phyloP scores from a whole-genome alignment of 805 yeast species.

The Ogataea glucozyma region DNA sequence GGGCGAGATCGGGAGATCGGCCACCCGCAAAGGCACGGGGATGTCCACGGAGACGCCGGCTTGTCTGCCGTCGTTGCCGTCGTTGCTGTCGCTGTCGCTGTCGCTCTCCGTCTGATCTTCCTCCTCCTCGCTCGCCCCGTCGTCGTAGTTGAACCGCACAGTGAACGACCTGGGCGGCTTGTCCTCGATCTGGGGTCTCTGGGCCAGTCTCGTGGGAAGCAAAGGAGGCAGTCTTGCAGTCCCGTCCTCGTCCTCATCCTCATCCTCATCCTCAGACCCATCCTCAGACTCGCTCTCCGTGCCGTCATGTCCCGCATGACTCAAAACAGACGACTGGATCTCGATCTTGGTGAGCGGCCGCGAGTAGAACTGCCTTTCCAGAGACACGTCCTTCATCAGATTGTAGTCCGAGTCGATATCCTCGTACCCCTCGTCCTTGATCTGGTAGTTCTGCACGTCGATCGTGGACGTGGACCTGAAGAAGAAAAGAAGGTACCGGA shows the following conservation, averaged over 20 bases:
- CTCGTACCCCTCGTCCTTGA: slow-evolving; percentile 44
- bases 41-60: slow-evolving; percentile 11
- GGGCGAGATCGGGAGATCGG: slow-evolving; percentile 17
- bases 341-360: slow-evolving; percentile 29
- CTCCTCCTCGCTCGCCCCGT: slow-evolving; percentile 13
- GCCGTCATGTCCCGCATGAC: slow-evolving; percentile 13
- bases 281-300: slow-evolving; percentile 7
- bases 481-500: slow-evolving; percentile 37
- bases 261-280: slow-evolving; percentile 14
- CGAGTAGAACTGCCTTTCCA: slow-evolving; percentile 29
- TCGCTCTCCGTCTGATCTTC: slow-evolving; percentile 13
- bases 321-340: slow-evolving; percentile 20
- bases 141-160: slow-evolving; percentile 28
- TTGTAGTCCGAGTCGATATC: slow-evolving; percentile 38
- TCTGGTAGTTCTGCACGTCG: slow-evolving; percentile 46
- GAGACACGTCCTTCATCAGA: slow-evolving; percentile 27
- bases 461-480: slow-evolving; percentile 52
- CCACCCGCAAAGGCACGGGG: slow-evolving; percentile 22
- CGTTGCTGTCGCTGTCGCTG: slow-evolving; percentile 2
- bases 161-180: slow-evolving; percentile 37
- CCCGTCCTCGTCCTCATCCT: slow-evolving; percentile 17
- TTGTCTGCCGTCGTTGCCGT: slow-evolving; percentile 3
- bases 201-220: slow-evolving; percentile 26
- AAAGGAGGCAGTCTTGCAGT: slow-evolving; percentile 15
- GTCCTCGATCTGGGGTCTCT: slow-evolving; percentile 28